Conservation (phyloP, 1,284 basidiomycete species). For the Leccinum subrobustum region DNA sequence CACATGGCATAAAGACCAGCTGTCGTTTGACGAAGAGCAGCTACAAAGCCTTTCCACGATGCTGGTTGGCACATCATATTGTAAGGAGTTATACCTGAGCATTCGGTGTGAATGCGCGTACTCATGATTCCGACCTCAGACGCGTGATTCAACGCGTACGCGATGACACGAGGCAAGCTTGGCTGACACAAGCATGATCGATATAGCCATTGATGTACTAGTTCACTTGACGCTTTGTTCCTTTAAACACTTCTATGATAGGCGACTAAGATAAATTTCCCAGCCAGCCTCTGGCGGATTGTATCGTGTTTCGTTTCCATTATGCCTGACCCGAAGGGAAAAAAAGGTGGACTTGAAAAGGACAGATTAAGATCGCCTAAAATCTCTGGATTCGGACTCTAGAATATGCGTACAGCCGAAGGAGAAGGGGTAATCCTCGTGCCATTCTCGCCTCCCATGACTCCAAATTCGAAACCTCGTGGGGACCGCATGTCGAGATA, state of each 20-base stretch:
- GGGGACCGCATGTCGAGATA: conserved; percentile 27
- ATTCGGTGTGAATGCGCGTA: not conserved
- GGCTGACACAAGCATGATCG: not conserved
- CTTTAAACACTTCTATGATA: conserved; percentile 1
- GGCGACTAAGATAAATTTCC: not conserved
- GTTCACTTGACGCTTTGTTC: not conserved
- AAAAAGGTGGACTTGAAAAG: conserved; percentile 12
- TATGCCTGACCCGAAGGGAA: not conserved
- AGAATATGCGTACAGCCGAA: conserved; percentile 6
- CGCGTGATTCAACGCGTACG: conserved; percentile 18
- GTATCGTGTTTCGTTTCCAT: not conserved
- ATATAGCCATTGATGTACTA: conserved; percentile 4
- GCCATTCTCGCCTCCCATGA: conserved; percentile 10
- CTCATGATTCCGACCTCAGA: conserved; percentile 21
- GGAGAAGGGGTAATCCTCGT: conserved; percentile 10
- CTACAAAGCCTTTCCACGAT: conserved; percentile 84
- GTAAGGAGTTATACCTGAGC: conserved; percentile 43
- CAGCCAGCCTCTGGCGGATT: not conserved
- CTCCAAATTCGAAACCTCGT: conserved; percentile 29
- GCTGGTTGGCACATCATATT: conserved; percentile 89
- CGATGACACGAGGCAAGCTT: not conserved
- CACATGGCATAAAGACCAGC: conserved; percentile 91
- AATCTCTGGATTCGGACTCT: not conserved
- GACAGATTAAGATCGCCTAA: conserved; percentile 13
- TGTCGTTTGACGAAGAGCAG: conserved; percentile 89